Percentiles rank a stretch among this genome's conserved stretches.
These are phyloP conservation scores for Diaporthe caulivora DNA, from an alignment of 2,329 filamentous ascomycete species.

Conservation along the genomic window DNA sequence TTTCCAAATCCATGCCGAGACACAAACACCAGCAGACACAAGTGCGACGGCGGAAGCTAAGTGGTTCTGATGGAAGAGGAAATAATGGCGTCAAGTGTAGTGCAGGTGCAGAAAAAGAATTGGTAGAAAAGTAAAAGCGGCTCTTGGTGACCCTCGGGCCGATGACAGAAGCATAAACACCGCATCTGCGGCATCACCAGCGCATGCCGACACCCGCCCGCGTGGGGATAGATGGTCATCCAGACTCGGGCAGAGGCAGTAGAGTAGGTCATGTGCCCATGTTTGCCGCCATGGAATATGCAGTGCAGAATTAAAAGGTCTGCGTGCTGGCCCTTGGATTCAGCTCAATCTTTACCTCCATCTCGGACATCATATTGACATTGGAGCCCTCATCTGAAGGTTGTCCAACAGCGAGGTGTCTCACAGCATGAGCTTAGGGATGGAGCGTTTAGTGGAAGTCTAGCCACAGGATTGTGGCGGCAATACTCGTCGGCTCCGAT, in stretches of 20 bases:
- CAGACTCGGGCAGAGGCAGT: not conserved
- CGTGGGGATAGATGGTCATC: not conserved
- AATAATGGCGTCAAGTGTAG: constrained; percentile 19
- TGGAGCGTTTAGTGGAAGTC: not conserved
- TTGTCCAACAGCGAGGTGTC: not conserved
- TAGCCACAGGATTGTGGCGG: too few relatives aligned
- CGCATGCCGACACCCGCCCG: not conserved
- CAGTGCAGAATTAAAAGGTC: constrained; percentile 1
- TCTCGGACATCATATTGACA: constrained; percentile 7
- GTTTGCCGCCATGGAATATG: constrained; percentile 19
- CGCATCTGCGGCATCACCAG: not conserved
- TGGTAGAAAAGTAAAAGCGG: not conserved
- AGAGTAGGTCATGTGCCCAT: constrained; percentile 22
- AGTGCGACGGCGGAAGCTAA: not conserved
- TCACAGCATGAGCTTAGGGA: constrained; percentile 8
- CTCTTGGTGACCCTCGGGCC: constrained; percentile 2
- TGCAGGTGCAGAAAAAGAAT: not conserved
- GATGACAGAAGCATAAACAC: not conserved
- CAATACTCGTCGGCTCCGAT: not conserved
- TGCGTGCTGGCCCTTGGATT: not conserved
- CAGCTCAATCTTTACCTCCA: constrained; percentile 1
- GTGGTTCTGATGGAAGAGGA: not conserved
- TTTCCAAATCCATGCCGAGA: not conserved
- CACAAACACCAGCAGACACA: constrained; percentile 5
- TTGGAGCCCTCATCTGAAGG: not conserved